These are phyloP conservation scores for Pseudozyma sp. DNA, from an alignment of 1,284 basidiomycete genomes.

Conservation along the genomic window DNA sequence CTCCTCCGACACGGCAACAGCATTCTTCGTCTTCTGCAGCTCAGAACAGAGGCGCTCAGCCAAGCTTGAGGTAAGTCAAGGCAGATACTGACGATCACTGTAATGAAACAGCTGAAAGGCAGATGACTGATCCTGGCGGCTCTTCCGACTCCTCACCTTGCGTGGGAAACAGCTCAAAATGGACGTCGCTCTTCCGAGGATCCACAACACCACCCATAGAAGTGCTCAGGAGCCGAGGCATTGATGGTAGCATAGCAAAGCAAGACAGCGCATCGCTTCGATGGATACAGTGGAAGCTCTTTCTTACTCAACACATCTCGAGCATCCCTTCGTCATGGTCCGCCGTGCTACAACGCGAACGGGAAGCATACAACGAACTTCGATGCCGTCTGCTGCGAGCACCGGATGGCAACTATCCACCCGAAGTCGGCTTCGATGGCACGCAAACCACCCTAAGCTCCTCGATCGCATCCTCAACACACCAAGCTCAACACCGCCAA, in stretches of 20 bases:
- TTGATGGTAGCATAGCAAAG: conserved; percentile 23
- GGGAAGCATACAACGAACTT: conserved; percentile 41
- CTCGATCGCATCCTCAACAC: conserved; percentile 6
- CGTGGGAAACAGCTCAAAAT: conserved; percentile 3
- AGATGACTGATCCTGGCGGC: not conserved
- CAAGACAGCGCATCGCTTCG: conserved; percentile 28
- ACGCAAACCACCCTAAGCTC: conserved; percentile 18
- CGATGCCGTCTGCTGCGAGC: conserved; percentile 43
- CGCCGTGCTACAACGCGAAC: conserved; percentile 29
- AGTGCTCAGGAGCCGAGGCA: conserved; percentile 19
- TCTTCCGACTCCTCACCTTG: not conserved
- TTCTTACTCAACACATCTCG: conserved; percentile 43
- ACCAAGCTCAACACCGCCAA: not conserved
- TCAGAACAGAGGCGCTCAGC: not conserved
- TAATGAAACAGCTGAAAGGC: not conserved
- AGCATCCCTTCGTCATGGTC: conserved; percentile 49
- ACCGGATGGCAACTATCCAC: conserved; percentile 54
- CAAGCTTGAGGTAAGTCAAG: conserved; percentile 12
- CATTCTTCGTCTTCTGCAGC: not conserved
- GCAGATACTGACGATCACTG: not conserved
- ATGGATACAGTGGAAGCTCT: conserved; percentile 54
- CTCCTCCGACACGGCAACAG: conserved; percentile 4
- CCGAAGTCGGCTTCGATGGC: conserved; percentile 45
- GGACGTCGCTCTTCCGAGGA: conserved; percentile 21
- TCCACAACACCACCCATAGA: conserved; percentile 14